These are phyloP conservation scores for Fusarium sarcochroum DNA, from an alignment of 2,329 filamentous ascomycete genomes.

Conservation along the genomic window DNA sequence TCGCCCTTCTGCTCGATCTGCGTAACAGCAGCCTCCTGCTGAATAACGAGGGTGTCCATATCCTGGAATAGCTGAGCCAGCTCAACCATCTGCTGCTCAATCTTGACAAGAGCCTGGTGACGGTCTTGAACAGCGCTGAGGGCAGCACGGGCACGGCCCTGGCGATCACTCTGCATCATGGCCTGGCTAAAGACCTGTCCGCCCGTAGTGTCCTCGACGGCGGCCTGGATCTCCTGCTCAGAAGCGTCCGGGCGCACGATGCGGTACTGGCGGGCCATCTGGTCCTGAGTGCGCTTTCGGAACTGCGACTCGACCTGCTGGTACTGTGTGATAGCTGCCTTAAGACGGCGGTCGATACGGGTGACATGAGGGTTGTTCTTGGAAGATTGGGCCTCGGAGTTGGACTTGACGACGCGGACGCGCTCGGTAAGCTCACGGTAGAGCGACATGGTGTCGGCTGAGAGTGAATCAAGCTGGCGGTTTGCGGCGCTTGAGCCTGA, in stretches of 20 bases:
- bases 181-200: conserved; percentile 91
- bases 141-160: conserved; percentile 84
- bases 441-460: conserved; percentile 83
- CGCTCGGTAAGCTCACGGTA: conserved; percentile 86
- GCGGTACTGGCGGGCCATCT: conserved; percentile 89
- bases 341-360: conserved; percentile 83
- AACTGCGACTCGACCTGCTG: conserved; percentile 85
- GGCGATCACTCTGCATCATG: conserved; percentile 83
- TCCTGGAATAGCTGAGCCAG: conserved; percentile 90
- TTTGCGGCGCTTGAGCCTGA: conserved; percentile 75
- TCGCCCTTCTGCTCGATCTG: conserved; percentile 90
- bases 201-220: conserved; percentile 78
- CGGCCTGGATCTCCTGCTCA: conserved; percentile 82
- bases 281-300: conserved; percentile 83
- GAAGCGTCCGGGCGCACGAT: conserved; percentile 88
- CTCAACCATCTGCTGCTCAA: conserved; percentile 90
- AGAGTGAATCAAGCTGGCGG: conserved; percentile 79
- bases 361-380: conserved; percentile 86
- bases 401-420: conserved; percentile 86
- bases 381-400: conserved; percentile 79
- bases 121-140: conserved; percentile 85
- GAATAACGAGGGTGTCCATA: conserved; percentile 85
- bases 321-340: conserved; percentile 84
- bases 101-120: conserved; percentile 90
- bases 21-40: conserved; percentile 85